Conservation (phyloP, 768 basidiomycete species). For the Phlegmacium glaucopus region DNA sequence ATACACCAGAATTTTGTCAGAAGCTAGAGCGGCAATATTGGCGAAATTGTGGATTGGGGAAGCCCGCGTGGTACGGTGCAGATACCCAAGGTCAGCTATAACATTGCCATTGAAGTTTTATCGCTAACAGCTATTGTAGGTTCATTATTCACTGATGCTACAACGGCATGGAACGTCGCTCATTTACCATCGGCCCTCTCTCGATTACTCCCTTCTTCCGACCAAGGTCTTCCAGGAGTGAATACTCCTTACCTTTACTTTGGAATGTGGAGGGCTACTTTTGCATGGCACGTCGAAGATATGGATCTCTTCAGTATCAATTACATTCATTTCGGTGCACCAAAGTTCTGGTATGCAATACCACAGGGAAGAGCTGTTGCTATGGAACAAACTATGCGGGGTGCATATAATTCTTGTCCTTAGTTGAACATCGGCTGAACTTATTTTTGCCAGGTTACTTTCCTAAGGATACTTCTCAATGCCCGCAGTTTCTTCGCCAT, state of each 20-base stretch:
- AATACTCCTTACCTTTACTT: conserved; percentile 98
- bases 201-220: conserved; percentile 65
- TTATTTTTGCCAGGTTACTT: conserved; percentile 64
- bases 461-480: conserved; percentile 78
- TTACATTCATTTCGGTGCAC: conserved; percentile 97
- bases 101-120: not conserved
- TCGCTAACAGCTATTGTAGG: conserved; percentile 32
- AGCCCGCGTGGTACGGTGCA: conserved; percentile 96
- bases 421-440: not conserved
- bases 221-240: conserved; percentile 84
- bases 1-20: conserved; percentile 84
- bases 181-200: conserved; percentile 83
- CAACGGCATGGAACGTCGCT: conserved; percentile 92
- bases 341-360: conserved; percentile 96
- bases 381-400: conserved; percentile 88
- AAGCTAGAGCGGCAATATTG: conserved; percentile 88
- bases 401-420: conserved; percentile 36
- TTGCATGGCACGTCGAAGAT: conserved; percentile 99
- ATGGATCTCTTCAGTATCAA: conserved; percentile 99
- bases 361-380: conserved; percentile 81
- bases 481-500: conserved; percentile 93
- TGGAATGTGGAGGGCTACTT: conserved; percentile 99
- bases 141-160: conserved; percentile 70
- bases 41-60: conserved; percentile 86
- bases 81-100: conserved; percentile 77